Evolutionary conservation across 2,329 filamentous ascomycete species (phyloP).

Genomic region (Neonectria hederae): DNA sequence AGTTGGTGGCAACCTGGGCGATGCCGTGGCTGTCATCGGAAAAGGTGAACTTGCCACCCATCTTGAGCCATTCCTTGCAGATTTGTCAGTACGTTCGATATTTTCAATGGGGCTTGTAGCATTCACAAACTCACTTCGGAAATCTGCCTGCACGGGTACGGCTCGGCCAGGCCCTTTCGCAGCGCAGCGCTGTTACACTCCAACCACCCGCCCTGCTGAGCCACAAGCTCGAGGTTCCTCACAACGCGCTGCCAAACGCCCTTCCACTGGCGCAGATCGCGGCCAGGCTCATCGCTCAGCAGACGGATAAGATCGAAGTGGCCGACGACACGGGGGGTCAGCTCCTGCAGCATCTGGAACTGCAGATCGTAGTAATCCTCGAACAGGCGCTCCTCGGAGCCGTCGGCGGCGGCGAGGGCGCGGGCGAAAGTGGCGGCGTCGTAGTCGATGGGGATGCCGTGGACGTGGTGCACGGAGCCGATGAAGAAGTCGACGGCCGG

Average conservation of each 20-base stretch:
- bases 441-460: constrained; percentile 89
- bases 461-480: constrained; percentile 91
- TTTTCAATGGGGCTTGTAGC: not conserved
- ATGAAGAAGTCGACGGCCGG: constrained; percentile 87
- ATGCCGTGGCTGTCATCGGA: constrained; percentile 95
- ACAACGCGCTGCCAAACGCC: constrained; percentile 78
- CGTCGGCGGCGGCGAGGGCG: constrained; percentile 46
- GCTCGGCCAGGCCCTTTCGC: constrained; percentile 89
- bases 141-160: constrained; percentile 84
- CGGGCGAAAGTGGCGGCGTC: constrained; percentile 72
- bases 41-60: constrained; percentile 85
- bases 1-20: constrained; percentile 88
- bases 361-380: constrained; percentile 91
- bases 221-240: constrained; percentile 78
- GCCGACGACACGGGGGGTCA: constrained; percentile 82
- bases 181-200: constrained; percentile 91
- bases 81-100: constrained; percentile 2
- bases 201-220: constrained; percentile 79
- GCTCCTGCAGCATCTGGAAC: constrained; percentile 76
- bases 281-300: constrained; percentile 74
- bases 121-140: constrained; percentile 68
- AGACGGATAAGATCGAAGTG: constrained; percentile 94
- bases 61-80: constrained; percentile 71
- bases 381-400: constrained; percentile 77
- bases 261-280: constrained; percentile 65